phyloP scores from a whole-genome alignment of 225 moss, liverwort and hornwort species.

The Thuidium tamariscinum region DNA sequence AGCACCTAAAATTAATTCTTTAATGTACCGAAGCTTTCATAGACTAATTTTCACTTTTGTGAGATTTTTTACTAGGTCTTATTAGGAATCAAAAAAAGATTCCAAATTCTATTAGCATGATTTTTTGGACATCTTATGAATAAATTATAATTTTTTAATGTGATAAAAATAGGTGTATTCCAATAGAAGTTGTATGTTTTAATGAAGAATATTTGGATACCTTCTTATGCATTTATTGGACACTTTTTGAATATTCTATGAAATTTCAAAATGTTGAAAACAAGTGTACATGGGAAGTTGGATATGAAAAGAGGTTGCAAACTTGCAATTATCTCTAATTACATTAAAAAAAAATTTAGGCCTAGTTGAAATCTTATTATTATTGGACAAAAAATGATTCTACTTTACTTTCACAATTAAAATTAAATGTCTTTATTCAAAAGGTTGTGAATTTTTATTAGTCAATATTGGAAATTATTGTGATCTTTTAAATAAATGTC shows the following conservation, averaged over 20 bases:
- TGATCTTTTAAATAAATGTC: no score
- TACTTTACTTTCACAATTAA: background rate
- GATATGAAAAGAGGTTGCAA: accelerated
- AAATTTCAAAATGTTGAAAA: no score
- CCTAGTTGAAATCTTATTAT: background rate
- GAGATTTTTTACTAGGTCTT: background rate
- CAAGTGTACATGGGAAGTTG: no score
- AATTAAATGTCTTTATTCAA: background rate
- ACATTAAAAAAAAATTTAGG: background rate
- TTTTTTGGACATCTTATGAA: background rate
- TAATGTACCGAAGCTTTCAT: no score
- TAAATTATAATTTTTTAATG: background rate
- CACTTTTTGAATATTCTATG: no score
- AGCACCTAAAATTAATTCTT: no score
- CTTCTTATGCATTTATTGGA: no score
- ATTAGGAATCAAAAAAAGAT: background rate
- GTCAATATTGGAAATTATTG: no score
- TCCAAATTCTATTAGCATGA: background rate
- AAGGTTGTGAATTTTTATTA: background rate
- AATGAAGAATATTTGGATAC: no score
- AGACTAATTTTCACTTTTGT: no score
- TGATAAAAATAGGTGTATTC: background rate
- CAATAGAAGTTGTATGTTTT: background rate
- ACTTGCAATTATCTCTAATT: accelerated
- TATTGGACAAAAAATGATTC: background rate